A percentile compares a stretch with the other conserved stretches of the same genome.
phyloP scores from a whole-genome alignment of 208 protist species.

The Trypanosoma scelopori region DNA sequence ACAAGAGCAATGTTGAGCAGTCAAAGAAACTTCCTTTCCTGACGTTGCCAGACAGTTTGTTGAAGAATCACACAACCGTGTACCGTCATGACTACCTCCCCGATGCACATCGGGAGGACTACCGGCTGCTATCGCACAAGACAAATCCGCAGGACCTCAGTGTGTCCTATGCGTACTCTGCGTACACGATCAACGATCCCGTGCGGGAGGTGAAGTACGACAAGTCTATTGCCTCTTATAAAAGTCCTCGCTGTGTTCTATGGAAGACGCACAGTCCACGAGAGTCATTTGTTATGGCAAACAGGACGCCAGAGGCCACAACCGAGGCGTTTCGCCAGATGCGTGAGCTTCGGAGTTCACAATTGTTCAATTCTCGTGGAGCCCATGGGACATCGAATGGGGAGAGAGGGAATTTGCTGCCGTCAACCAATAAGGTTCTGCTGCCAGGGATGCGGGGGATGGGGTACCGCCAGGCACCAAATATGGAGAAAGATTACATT shows the following conservation, averaged over 20 bases:
- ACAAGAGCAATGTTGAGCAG: slow-evolving; percentile 57
- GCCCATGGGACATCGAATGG: no score
- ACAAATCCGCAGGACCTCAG: slow-evolving; percentile 57
- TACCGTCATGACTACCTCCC: slow-evolving; percentile 70
- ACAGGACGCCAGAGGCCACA: neutral
- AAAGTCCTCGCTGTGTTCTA: slow-evolving; percentile 52
- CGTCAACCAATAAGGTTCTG: slow-evolving; percentile 25
- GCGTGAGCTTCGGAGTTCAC: slow-evolving; percentile 44
- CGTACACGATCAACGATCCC: slow-evolving; percentile 63
- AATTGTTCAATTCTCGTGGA: slow-evolving; percentile 20
- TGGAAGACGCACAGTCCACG: slow-evolving; percentile 54
- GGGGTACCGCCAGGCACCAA: slow-evolving; percentile 54
- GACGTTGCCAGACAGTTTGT: slow-evolving; percentile 48
- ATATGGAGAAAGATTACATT: slow-evolving; percentile 50
- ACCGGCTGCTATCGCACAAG: slow-evolving; percentile 57
- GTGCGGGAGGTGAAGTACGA: slow-evolving; percentile 51
- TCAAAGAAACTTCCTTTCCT: slow-evolving; percentile 74
- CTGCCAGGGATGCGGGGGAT: slow-evolving; percentile 54
- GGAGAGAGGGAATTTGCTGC: neutral
- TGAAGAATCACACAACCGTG: slow-evolving; percentile 48
- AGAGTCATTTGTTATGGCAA: slow-evolving; percentile 24
- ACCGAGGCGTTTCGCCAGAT: slow-evolving; percentile 54
- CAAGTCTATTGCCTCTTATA: slow-evolving; percentile 43
- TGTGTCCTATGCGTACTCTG: slow-evolving; percentile 73
- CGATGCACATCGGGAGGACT: slow-evolving; percentile 29